These are phyloP conservation scores for Spatholobus suberectus DNA, from an alignment of 306 rosid species.

Conservation along the genomic window DNA sequence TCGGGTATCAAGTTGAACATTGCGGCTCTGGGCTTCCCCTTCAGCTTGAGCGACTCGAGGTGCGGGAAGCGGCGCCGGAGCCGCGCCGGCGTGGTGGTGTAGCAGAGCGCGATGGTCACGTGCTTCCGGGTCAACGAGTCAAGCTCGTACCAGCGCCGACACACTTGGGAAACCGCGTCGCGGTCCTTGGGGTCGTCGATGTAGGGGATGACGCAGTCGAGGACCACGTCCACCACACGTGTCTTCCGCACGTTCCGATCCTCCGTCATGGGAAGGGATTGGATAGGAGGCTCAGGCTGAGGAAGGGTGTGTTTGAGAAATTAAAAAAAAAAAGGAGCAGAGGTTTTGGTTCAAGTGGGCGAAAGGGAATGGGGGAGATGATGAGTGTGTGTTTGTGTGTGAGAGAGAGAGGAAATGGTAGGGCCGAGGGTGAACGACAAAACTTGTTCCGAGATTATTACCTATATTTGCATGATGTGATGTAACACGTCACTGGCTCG, in stretches of 20 bases:
- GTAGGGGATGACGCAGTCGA: constrained; percentile 78
- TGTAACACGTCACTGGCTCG: constrained; percentile 14
- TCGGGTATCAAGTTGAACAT: constrained; percentile 96
- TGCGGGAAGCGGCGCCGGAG: constrained; percentile 70
- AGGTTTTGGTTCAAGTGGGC: neutral
- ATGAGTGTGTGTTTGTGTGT: neutral
- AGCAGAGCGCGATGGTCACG: constrained; percentile 92
- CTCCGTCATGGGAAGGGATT: constrained; percentile 37
- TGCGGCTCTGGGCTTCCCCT: constrained; percentile 95
- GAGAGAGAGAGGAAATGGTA: neutral
- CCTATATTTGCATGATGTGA: constrained; percentile 20
- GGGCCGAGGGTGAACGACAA: constrained; percentile 4
- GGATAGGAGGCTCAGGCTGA: neutral
- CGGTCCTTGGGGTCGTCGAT: constrained; percentile 80
- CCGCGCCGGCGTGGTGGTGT: constrained; percentile 81
- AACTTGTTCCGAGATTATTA: neutral
- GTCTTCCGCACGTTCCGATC: constrained; percentile 36
- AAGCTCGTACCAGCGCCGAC: constrained; percentile 87
- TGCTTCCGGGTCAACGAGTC: constrained; percentile 88
- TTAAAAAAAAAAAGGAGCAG: neutral
- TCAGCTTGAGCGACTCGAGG: constrained; percentile 79
- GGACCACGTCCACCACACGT: constrained; percentile 59
- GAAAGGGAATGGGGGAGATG: neutral
- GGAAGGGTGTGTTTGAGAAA: too few species aligned
- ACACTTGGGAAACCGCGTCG: constrained; percentile 84